These are phyloP conservation scores for Coprinopsis cinerea DNA, from an alignment of 768 basidiomycete species.

Conservation along the genomic window DNA sequence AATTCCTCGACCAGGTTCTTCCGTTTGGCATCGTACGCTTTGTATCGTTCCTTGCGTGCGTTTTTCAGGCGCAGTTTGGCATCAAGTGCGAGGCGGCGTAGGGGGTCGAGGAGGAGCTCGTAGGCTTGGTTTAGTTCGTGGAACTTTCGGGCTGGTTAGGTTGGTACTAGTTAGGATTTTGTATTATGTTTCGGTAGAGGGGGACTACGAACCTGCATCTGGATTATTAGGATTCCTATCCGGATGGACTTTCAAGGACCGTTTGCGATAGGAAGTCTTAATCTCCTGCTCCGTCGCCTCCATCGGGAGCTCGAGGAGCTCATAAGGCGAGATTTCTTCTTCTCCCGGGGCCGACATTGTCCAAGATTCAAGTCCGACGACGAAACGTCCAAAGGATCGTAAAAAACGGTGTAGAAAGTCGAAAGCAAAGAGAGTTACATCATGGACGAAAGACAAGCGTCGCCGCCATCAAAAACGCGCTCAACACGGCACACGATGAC, in stretches of 20 bases:
- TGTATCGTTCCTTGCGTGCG: slow-evolving; percentile 65
- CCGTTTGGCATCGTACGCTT: slow-evolving; percentile 64
- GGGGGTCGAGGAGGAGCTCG: slow-evolving; percentile 74
- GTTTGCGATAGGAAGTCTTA: slow-evolving; percentile 69
- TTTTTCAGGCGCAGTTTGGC: slow-evolving; percentile 68
- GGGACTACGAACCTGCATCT: slow-evolving; percentile 35
- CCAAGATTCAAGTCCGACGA: neutral
- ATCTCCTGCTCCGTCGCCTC: slow-evolving; percentile 77
- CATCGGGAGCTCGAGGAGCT: slow-evolving; percentile 52
- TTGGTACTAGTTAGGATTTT: neutral
- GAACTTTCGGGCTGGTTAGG: slow-evolving; percentile 61
- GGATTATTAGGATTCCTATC: slow-evolving; percentile 39
- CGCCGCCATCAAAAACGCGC: neutral
- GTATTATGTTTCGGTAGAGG: neutral
- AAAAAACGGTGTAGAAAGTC: neutral
- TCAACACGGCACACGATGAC: neutral
- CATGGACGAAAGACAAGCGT: neutral
- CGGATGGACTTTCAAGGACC: slow-evolving; percentile 82
- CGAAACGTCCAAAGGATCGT: neutral
- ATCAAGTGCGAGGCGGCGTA: slow-evolving; percentile 72
- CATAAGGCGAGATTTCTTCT: slow-evolving; percentile 70
- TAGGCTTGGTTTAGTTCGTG: slow-evolving; percentile 81
- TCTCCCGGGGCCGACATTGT: slow-evolving; percentile 26
- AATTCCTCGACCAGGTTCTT: slow-evolving; percentile 72
- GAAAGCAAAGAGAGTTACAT: neutral